Conservation (phyloP, 495 filamentous ascomycete species). For the Penicillium riverlandense region DNA sequence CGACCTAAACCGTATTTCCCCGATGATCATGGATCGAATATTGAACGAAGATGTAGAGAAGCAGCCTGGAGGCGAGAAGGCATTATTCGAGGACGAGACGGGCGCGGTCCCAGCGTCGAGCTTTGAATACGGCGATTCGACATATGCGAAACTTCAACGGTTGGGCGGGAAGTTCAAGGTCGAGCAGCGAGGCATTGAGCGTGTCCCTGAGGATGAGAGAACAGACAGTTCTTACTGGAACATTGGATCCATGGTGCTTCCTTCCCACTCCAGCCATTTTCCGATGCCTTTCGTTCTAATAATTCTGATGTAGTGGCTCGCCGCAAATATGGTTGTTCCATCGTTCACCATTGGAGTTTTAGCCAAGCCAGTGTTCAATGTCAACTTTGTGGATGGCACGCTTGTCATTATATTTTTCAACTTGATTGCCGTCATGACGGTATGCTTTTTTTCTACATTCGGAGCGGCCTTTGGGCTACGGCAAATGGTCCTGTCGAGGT, state of each 20-base stretch:
- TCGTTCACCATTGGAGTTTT: constrained; percentile 77
- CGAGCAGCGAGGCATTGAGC: constrained; percentile 74
- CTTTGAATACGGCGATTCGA: constrained; percentile 53
- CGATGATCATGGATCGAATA: not conserved
- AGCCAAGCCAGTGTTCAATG: constrained; percentile 53
- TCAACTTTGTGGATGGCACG: constrained; percentile 70
- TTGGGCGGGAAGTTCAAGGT: constrained; percentile 63
- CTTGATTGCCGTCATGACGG: constrained; percentile 62
- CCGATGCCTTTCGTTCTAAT: no score
- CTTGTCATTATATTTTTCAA: constrained; percentile 76
- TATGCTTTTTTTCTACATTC: constrained; percentile 75
- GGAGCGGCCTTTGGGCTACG: constrained; percentile 71
- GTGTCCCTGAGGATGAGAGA: constrained; percentile 68
- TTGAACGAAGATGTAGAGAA: constrained; percentile 32
- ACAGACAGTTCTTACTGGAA: constrained; percentile 59
- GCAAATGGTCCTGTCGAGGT: constrained; percentile 81
- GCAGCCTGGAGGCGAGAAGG: constrained; percentile 26
- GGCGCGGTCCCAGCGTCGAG: constrained; percentile 54
- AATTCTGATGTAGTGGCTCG: constrained; percentile 56
- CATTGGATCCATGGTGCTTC: constrained; percentile 67
- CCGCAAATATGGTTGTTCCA: constrained; percentile 77
- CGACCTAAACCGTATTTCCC: no score
- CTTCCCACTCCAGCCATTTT: not conserved
- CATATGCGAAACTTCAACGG: constrained; percentile 62
- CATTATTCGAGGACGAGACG: constrained; percentile 19